Evolutionary conservation across 148 eudicot genomes (phyloP).

Genomic region (Arbutus unedo): DNA sequence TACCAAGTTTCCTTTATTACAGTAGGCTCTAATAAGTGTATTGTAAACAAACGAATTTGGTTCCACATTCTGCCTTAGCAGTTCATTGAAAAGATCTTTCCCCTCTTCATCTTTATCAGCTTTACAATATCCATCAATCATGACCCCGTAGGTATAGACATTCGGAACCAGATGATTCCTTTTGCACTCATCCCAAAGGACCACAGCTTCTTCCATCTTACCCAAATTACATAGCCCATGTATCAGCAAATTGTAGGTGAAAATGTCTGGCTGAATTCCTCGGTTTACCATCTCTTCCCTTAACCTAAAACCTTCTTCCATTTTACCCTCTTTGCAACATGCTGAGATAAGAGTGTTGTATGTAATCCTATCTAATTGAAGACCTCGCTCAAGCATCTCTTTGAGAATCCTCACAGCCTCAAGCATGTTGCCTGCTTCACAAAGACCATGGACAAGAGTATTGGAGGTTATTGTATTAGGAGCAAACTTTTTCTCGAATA

Average conservation of each 20-base stretch:
- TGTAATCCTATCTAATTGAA: conserved; percentile 53
- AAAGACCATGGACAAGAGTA: conserved; percentile 76
- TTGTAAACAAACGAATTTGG: conserved; percentile 59
- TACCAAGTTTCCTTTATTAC: conserved; percentile 40
- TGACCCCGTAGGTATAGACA: conserved; percentile 55
- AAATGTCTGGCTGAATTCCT: conserved; percentile 51
- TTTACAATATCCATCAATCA: conserved; percentile 76
- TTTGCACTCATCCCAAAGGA: conserved; percentile 56
- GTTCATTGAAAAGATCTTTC: conserved; percentile 45
- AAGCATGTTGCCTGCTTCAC: conserved; percentile 49
- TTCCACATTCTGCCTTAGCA: conserved; percentile 41
- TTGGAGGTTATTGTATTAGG: conserved; percentile 71
- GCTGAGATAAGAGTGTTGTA: conserved; percentile 74
- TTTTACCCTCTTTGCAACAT: conserved; percentile 60
- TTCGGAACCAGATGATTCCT: conserved; percentile 44
- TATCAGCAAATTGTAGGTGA: conserved; percentile 54
- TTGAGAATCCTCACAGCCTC: conserved; percentile 60
- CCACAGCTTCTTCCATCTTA: conserved; percentile 68
- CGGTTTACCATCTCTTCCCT: conserved; percentile 60
- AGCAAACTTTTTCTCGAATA: conserved; percentile 44
- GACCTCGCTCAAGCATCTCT: conserved; percentile 55
- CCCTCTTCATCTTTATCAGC: conserved; percentile 59
- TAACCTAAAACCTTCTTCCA: conserved; percentile 64
- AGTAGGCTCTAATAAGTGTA: conserved; percentile 60
- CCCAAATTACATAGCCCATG: conserved; percentile 50